phyloP scores from a whole-genome alignment of 768 basidiomycete genomes.

The Asterophora lycoperdoides region DNA sequence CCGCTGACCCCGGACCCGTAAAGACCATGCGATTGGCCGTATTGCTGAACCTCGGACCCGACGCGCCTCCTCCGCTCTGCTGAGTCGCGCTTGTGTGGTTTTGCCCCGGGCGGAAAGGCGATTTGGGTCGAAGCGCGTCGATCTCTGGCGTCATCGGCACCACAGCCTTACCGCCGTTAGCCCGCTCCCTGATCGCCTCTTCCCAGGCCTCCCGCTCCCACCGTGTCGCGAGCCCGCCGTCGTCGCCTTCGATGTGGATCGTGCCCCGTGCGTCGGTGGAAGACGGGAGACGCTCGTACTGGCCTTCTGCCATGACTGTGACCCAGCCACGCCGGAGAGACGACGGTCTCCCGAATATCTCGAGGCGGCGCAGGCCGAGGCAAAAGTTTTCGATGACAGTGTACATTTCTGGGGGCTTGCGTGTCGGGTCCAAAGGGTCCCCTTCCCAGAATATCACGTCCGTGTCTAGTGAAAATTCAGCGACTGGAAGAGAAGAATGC shows the following conservation, averaged over 20 bases:
- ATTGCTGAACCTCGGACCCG: slow-evolving; percentile 15
- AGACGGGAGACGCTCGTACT: slow-evolving; percentile 47
- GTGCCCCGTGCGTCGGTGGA: slow-evolving; percentile 26
- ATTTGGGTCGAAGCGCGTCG: slow-evolving; percentile 81
- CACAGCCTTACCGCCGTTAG: slow-evolving; percentile 53
- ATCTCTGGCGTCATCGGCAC: slow-evolving; percentile 78
- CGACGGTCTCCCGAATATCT: slow-evolving; percentile 77
- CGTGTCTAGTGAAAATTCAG: slow-evolving; percentile 57
- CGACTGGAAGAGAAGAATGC: not conserved
- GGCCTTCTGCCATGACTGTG: slow-evolving; percentile 67
- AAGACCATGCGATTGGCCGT: slow-evolving; percentile 20
- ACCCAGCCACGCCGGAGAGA: slow-evolving; percentile 89
- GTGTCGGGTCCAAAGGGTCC: slow-evolving; percentile 75
- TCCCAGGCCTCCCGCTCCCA: slow-evolving; percentile 71
- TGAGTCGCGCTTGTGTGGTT: slow-evolving; percentile 18
- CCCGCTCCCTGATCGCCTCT: slow-evolving; percentile 48
- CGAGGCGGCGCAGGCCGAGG: slow-evolving; percentile 85
- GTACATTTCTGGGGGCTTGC: slow-evolving; percentile 94
- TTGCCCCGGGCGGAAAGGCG: slow-evolving; percentile 52
- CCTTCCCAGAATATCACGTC: slow-evolving; percentile 97
- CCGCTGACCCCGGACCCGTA: slow-evolving; percentile 19
- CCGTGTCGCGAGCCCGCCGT: slow-evolving; percentile 38
- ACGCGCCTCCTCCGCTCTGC: slow-evolving; percentile 11
- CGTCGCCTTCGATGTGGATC: slow-evolving; percentile 37
- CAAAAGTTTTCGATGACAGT: slow-evolving; percentile 97